Evolutionary conservation across 129 eudicot genomes (phyloP), one percentile per base, ranked within the genome.

Genomic region (Pseudognaphalium luteoalbum): DNA sequence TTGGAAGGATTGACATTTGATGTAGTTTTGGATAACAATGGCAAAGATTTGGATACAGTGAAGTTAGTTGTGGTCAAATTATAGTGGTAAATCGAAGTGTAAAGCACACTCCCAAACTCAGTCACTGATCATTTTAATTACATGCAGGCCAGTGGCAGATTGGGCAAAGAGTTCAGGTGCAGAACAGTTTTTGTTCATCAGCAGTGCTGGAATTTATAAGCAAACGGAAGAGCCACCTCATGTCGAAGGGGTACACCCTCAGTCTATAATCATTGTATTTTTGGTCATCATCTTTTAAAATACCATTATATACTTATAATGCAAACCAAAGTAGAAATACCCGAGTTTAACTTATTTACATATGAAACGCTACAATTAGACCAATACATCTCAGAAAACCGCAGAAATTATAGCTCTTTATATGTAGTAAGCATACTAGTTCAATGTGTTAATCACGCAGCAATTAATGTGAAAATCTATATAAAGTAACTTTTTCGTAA

Each of bases 141-240:
- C 20, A 16, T 58, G 73, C 75, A 92, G 98, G 71, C 99, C 99
- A 6, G 99, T 95, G 22, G 94, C 82, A 77, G 95, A 95, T 82
- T 95, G 99, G 99, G 96, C 97, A 7, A 91, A 95, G 85, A 89
- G 94, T 73, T 39, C 84, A 16, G 97, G 97, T 12, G 97, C 47
- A 20, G 76, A 61, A 76, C 96, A 95, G 50, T 91, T 95, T 81
- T 68, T 95, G 77, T 95, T 83, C 77, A 95, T 95, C 51, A 95
- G 99, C 81, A 91, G 99, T 77, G 99, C 99, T 16, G 99, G 99
- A 71, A 95, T 95, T 73, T 95, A 95, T 80, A 95, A 95, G 83
- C 85, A 84, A 62, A 87, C 97, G 30, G 97, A 91, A 64, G 99
- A 95, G 82, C 97, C 87, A 67, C 99, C 99, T 35, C 97, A 95